Evolutionary conservation across 2,329 filamentous ascomycete species (phyloP), one percentile per base, ranked within the genome.

Genomic region (Setomelanomma holmii): DNA sequence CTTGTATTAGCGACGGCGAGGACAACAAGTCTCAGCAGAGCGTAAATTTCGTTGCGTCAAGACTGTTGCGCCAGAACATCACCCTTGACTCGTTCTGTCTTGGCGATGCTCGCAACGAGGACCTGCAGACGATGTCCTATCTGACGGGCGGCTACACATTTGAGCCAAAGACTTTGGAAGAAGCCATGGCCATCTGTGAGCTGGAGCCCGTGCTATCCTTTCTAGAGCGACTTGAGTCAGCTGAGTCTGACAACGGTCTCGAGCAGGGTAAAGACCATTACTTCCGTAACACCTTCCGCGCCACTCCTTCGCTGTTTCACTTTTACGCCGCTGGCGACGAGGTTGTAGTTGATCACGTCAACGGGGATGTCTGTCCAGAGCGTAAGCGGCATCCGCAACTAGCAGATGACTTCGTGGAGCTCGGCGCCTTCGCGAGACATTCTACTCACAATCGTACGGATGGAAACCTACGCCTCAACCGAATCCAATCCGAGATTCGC

Each of bases 121-220:
- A 66, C 7, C 56, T 78, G 2, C 57, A 59, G 8, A 62, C 66
- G 0, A 24, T 76, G 0, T 73, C 71, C 0, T 64, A 66, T 49
- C 33, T 72, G 17, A 69, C 70, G 1, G 69, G 69, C 6, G 71
- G 73, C 3, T 77, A 76, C 48, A 69, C 65, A 14, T 77, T 77
- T 58, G 57, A 68, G 5, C 75, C 74, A 1, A 56, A 51, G 3
- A 68, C 57, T 11, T 49, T 77, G 1, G 69, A 71, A 36, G 66
- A 73, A 34, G 74, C 74, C 0, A 63, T 75, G 56, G 60, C 66
- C 1, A 71, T 75, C 11, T 74, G 72, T 40, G 74, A 76, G 53
- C 50, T 76, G 45, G 74, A 77, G 43, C 72, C 72, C 1, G 69
- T 76, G 19, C 61, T 77, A 0, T 70, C 64, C 5, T 22, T 7